Base-by-base conservation (phyloP, 2,329 filamentous ascomycete genomes). In the Aspergillus latus region DNA sequence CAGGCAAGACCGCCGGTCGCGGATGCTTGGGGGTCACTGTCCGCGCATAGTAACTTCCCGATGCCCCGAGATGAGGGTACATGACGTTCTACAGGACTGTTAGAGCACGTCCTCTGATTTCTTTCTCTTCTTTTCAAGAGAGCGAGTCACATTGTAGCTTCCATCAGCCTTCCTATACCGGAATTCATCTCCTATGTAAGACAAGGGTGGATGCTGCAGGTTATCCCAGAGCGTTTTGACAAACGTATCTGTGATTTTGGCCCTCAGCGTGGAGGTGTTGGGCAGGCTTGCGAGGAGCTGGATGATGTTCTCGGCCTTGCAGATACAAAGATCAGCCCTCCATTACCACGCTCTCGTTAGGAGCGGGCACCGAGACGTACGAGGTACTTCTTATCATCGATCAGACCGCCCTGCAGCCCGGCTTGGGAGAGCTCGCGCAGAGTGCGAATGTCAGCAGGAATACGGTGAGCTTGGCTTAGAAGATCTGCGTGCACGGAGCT, bases 1-100 rank as follows among this genome's bases (percentile, higher is more conserved):
- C 87, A 1, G 87, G 86, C 51, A 84, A 79, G 28, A 82, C 79
- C 16, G 81, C 82, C 1, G 83, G 81, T 55, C 84, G 82, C 47
- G 82, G 77, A 47, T 78, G 81, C 47, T 72, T 73, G 1, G 83
- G 81, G 39, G 79, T 79, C 15, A 88, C 84, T 0, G 84, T 84
- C 58, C 87, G 81, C 21, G 88, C 87, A 65, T 90, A 90, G 0
- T 85, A 81, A 15, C 83, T 84, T 8, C 82, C 82, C 7, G 87
- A 85, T 32, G 79, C 79, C 2, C 88, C 88, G 29, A 90, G 75
- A 50, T 85, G 78, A 2, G 88, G 87, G 62, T 82, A 77, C 26
- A 64, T 85, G 89, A 74, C 86, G 70, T 71, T 52, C 72, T 74
- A 21, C 21, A 13, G 28, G 39, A 26, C 32, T 70, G 13, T 9